These are phyloP conservation scores for Aristolochia contorta DNA, from an alignment of 164 flowering plant genomes.

Conservation along the genomic window DNA sequence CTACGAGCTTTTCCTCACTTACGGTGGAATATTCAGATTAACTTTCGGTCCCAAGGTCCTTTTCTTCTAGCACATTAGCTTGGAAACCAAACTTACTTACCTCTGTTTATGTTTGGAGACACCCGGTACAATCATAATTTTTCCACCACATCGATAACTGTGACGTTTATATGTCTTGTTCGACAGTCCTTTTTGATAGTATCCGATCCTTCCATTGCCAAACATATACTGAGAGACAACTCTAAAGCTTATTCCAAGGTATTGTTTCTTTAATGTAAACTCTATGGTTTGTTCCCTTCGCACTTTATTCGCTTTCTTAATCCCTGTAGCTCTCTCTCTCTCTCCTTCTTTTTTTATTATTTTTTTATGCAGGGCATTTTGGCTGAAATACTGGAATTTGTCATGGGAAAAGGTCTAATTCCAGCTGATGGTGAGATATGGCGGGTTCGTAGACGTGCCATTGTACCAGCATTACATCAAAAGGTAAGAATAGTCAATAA, in stretches of 20 bases:
- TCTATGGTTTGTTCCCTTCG: background rate
- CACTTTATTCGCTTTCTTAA: too few species aligned
- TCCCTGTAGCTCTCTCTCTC: too few species aligned
- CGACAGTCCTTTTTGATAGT: slow-evolving; percentile 87
- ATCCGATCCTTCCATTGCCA: slow-evolving; percentile 88
- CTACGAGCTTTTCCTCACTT: slow-evolving; percentile 75
- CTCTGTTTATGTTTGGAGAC: too few species aligned
- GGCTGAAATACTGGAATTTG: slow-evolving; percentile 93
- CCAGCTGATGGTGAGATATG: slow-evolving; percentile 99
- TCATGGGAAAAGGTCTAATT: slow-evolving; percentile 98
- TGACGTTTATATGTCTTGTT: background rate
- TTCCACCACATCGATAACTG: background rate
- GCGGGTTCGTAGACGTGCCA: slow-evolving; percentile 82
- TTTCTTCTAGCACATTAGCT: slow-evolving; percentile 11
- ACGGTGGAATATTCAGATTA: slow-evolving; percentile 87
- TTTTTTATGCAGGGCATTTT: slow-evolving; percentile 61
- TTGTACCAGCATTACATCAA: slow-evolving; percentile 92
- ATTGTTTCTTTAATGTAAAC: background rate
- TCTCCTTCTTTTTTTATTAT: background rate
- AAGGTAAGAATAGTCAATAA: slow-evolving; percentile 36
- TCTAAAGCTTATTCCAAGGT: slow-evolving; percentile 94
- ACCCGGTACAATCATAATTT: too few species aligned
- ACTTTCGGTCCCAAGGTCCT: slow-evolving; percentile 86
- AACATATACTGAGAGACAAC: slow-evolving; percentile 82
- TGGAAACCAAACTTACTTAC: too few species aligned